phyloP scores from a whole-genome alignment of 1,284 basidiomycete genomes.

The Coniophora puteana region DNA sequence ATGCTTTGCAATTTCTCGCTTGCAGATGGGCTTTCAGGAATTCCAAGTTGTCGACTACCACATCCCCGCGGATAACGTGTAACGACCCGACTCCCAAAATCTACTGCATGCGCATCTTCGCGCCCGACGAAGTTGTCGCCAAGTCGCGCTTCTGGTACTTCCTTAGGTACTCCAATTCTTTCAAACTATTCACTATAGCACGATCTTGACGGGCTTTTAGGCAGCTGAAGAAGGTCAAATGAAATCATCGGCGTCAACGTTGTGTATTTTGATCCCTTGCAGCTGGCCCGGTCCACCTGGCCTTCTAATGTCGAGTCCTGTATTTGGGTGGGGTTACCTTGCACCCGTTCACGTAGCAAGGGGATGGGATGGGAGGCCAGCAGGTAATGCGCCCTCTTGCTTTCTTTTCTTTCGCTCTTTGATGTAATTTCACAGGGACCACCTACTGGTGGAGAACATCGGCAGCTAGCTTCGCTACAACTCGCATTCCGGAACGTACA shows the following conservation, averaged over 20 bases:
- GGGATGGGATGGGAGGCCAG: slow-evolving; percentile 64
- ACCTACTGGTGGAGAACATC: slow-evolving; percentile 99
- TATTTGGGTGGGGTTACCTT: too few relatives aligned
- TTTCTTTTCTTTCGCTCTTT: slow-evolving; percentile 13
- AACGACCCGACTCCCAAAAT: slow-evolving; percentile 92
- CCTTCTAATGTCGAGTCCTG: too few relatives aligned
- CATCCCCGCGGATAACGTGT: slow-evolving; percentile 90
- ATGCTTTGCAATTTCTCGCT: too few relatives aligned
- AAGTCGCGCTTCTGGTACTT: slow-evolving; percentile 99
- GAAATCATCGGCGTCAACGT: slow-evolving; percentile 98
- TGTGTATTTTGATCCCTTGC: slow-evolving; percentile 85
- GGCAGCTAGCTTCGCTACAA: slow-evolving; percentile 99
- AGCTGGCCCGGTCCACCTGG: too few relatives aligned
- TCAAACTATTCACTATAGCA: not conserved
- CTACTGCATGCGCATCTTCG: slow-evolving; percentile 99
- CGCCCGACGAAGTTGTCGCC: slow-evolving; percentile 96
- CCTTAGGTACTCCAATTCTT: slow-evolving; percentile 56
- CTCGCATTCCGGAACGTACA: slow-evolving; percentile 96
- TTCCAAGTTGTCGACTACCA: slow-evolving; percentile 98
- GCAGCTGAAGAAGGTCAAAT: slow-evolving; percentile 98
- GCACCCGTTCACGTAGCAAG: slow-evolving; percentile 84
- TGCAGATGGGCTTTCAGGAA: slow-evolving; percentile 61
- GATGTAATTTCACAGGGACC: slow-evolving; percentile 90
- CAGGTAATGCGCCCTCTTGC: slow-evolving; percentile 24
- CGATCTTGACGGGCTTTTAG: slow-evolving; percentile 36